Evolutionary conservation across 2,329 filamentous ascomycete genomes (phyloP).

Genomic region (Coleophoma crateriformis): DNA sequence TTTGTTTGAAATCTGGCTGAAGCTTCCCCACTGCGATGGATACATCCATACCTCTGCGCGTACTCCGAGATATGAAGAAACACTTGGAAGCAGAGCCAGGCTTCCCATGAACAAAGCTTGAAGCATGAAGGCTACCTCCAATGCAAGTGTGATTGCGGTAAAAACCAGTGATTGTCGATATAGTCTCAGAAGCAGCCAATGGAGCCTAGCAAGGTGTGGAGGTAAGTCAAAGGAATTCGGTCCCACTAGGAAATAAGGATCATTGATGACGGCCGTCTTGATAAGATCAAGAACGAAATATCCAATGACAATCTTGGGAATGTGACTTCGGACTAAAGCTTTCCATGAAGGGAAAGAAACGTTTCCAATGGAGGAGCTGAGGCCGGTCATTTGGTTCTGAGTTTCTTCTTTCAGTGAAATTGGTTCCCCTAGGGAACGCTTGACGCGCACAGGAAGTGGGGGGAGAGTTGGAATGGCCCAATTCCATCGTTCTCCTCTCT

Average conservation of each 20-base stretch:
- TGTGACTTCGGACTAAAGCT: slow-evolving; percentile 38
- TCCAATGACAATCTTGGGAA: slow-evolving; percentile 42
- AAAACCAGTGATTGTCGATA: slow-evolving; percentile 54
- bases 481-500: slow-evolving; percentile 55
- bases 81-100: slow-evolving; percentile 39
- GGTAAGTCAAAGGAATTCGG: slow-evolving; percentile 37
- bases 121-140: slow-evolving; percentile 56
- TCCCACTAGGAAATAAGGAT: slow-evolving; percentile 69
- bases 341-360: slow-evolving; percentile 34
- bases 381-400: not conserved
- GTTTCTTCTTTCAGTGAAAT: slow-evolving; percentile 28
- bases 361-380: slow-evolving; percentile 40
- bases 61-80: slow-evolving; percentile 40
- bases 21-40: slow-evolving; percentile 49
- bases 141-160: slow-evolving; percentile 49
- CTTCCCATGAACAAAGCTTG: slow-evolving; percentile 44
- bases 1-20: slow-evolving; percentile 51
- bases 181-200: slow-evolving; percentile 39
- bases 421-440: slow-evolving; percentile 29
- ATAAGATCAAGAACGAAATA: slow-evolving; percentile 68
- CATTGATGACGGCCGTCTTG: slow-evolving; percentile 64
- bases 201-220: slow-evolving; percentile 35
- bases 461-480: slow-evolving; percentile 47
- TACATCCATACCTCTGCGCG: slow-evolving; percentile 58
- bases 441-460: slow-evolving; percentile 35